These are phyloP conservation scores for Cyclanthera cordifolia DNA, from an alignment of 306 rosid species.

Conservation along the genomic window DNA sequence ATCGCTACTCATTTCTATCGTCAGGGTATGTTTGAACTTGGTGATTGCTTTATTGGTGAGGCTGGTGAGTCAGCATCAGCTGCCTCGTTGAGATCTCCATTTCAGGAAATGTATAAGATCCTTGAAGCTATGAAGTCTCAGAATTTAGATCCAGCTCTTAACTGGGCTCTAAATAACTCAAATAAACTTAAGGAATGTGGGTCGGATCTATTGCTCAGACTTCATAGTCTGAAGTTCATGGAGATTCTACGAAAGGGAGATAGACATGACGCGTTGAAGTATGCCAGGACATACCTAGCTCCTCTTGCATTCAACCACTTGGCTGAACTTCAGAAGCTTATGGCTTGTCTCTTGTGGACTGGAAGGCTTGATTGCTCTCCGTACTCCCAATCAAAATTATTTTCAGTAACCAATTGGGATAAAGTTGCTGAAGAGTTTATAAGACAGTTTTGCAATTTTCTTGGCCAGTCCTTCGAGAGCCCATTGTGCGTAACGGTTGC, in stretches of 20 bases:
- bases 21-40: slow-evolving; percentile 70
- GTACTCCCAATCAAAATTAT: slow-evolving; percentile 34
- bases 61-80: slow-evolving; percentile 52
- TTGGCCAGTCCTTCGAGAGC: slow-evolving; percentile 67
- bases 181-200: slow-evolving; percentile 54
- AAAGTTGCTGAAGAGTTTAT: slow-evolving; percentile 53
- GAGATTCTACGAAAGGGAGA: slow-evolving; percentile 50
- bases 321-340: slow-evolving; percentile 63
- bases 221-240: slow-evolving; percentile 60
- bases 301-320: slow-evolving; percentile 45
- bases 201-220: slow-evolving; percentile 58
- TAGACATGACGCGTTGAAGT: slow-evolving; percentile 53
- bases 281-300: slow-evolving; percentile 51
- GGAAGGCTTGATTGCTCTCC: slow-evolving; percentile 84
- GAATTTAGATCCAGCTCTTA: slow-evolving; percentile 70
- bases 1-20: slow-evolving; percentile 74
- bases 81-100: slow-evolving; percentile 45
- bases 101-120: slow-evolving; percentile 66
- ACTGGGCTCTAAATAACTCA: slow-evolving; percentile 54
- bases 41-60: slow-evolving; percentile 54
- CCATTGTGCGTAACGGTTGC: slow-evolving; percentile 70
- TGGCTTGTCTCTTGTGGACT: slow-evolving; percentile 61
- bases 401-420: slow-evolving; percentile 61
- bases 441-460: slow-evolving; percentile 75
- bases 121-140: slow-evolving; percentile 58